Base-by-base conservation (phyloP, 179 eudicot genomes). In the Spinacia oleracea region DNA sequence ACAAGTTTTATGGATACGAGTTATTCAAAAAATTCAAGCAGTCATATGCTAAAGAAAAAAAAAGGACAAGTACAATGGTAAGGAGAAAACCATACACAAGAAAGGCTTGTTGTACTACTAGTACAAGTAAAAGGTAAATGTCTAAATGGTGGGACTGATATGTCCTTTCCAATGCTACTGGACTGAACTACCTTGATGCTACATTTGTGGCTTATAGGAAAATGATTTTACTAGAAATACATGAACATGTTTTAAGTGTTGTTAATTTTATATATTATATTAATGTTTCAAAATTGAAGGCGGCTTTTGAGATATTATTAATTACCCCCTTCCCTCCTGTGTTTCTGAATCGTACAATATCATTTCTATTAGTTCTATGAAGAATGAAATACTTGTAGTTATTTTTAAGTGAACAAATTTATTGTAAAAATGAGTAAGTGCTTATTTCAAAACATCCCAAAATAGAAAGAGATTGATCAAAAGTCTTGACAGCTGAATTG, bases 71-170 rank as follows among this genome's bases (percentile, higher is more conserved):
- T 66, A 45, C 34, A 38, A 10, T 21, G 12, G 20, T 69, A 69
- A 69, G 56, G 21, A 70, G 35, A 70, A 70, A 70, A 70, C n/a
- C 35, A 70, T 29, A 71, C 0, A 48, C 58, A 71, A 10, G 16
- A 70, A 70, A 48, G 35, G 31, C 43, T 31, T 50, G 8, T 0
- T 51, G 75, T 72, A 72, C 62, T 45, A 45, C 11, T 11, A 34
- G 34, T 18, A 34, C 65, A 27, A 15, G 64, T 38, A 34, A 34
- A 31, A 34, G 21, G 48, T 34, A 12, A 21, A 73, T 34, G 63
- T 59, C 50, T 56, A 53, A 1, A 53, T 55, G 45, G 64, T 73
- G 76, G 53, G 76, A n/a, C 45, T 73, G 48, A 56, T 73, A 31
- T 58, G 78, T 60, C 35, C 69, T 74, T 29, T 23, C 8, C 8